phyloP scores from a whole-genome alignment of 2,329 filamentous ascomycete species.

The Nemania abortiva region DNA sequence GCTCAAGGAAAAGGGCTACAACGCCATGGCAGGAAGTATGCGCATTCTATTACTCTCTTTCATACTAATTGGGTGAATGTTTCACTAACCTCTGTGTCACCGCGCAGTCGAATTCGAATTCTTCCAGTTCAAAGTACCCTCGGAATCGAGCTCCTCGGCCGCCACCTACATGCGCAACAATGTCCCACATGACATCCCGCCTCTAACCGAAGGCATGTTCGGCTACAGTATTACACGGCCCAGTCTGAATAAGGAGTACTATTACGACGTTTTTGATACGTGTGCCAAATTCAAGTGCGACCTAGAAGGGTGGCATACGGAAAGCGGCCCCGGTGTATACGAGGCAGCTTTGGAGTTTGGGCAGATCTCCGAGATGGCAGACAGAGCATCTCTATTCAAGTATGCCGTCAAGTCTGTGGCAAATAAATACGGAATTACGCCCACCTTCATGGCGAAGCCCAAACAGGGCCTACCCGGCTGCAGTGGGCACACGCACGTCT shows the following conservation, averaged over 20 bases:
- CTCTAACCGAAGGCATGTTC: slow-evolving; percentile 85
- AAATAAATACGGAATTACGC: slow-evolving; percentile 88
- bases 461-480: slow-evolving; percentile 91
- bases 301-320: slow-evolving; percentile 87
- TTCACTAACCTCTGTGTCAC: slow-evolving; percentile 19
- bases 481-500: slow-evolving; percentile 95
- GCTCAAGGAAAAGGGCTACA: slow-evolving; percentile 71
- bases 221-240: slow-evolving; percentile 83
- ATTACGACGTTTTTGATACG: slow-evolving; percentile 79
- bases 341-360: slow-evolving; percentile 95
- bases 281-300: slow-evolving; percentile 77
- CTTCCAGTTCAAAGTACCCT: slow-evolving; percentile 56
- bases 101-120: slow-evolving; percentile 82
- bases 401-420: slow-evolving; percentile 91
- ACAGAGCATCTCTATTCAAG: slow-evolving; percentile 93
- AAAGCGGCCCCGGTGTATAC: slow-evolving; percentile 87
- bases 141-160: slow-evolving; percentile 63
- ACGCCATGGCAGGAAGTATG: slow-evolving; percentile 82
- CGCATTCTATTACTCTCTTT: not conserved
- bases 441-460: slow-evolving; percentile 99
- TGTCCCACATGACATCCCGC: slow-evolving; percentile 71
- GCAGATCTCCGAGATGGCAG: slow-evolving; percentile 89
- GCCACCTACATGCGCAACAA: slow-evolving; percentile 75
- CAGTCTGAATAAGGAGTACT: slow-evolving; percentile 84
- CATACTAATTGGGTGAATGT: not conserved